Percentiles rank a stretch among this genome's conserved stretches.
phyloP scores from a whole-genome alignment of 208 protist genomes.

The Angomonas deanei region DNA sequence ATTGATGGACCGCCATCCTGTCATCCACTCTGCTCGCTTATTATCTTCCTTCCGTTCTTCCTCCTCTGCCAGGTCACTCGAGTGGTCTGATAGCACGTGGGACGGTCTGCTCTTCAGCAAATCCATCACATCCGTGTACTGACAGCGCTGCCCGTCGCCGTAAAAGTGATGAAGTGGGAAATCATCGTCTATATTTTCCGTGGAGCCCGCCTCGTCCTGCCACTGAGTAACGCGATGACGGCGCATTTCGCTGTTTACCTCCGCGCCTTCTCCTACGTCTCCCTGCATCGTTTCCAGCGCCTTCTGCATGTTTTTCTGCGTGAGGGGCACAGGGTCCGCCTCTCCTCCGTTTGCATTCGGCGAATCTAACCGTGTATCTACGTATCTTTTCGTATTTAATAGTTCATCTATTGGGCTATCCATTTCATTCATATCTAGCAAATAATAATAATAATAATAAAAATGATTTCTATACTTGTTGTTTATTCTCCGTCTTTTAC shows the following conservation, averaged over 20 bases:
- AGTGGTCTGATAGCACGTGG: not conserved
- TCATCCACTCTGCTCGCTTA: not conserved
- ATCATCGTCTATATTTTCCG: too few relatives aligned
- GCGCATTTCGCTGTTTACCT: slow-evolving; percentile 5
- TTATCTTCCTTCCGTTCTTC: not conserved
- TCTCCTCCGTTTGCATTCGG: not conserved
- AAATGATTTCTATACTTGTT: too few relatives aligned
- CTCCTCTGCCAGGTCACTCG: not conserved
- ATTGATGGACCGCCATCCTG: not conserved
- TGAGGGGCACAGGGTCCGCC: not conserved
- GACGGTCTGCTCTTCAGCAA: too few relatives aligned
- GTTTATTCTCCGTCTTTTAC: too few relatives aligned
- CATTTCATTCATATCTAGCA: not conserved
- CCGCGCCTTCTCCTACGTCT: too few relatives aligned
- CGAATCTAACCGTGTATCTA: not conserved
- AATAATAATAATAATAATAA: not conserved
- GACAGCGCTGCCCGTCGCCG: too few relatives aligned
- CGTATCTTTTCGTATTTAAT: not conserved
- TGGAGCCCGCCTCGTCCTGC: slow-evolving; percentile 3
- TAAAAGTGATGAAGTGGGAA: too few relatives aligned
- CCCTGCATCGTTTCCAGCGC: too few relatives aligned
- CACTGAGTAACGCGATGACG: not conserved
- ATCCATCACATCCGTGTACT: too few relatives aligned
- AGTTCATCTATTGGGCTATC: too few relatives aligned
- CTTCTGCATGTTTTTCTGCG: not conserved